A percentile compares a stretch with the other conserved stretches of the same genome.
These are phyloP conservation scores for Colletotrichum sp. DNA, from an alignment of 2,329 filamentous ascomycete genomes.

Conservation along the genomic window DNA sequence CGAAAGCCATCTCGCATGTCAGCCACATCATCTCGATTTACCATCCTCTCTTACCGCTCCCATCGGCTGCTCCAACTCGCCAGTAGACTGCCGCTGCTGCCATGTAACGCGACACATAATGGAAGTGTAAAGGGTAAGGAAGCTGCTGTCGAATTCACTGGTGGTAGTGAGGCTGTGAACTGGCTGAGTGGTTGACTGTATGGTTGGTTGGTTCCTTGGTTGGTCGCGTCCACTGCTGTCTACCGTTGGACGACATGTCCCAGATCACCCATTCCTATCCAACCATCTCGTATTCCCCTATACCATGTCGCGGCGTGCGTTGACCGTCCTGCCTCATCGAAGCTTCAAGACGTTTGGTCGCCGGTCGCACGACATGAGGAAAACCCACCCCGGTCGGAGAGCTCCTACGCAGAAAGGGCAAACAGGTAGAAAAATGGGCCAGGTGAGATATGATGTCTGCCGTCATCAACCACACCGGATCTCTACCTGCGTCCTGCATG, in stretches of 20 bases:
- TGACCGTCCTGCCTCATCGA: constrained; percentile 13
- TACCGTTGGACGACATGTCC: not conserved
- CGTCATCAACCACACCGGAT: not conserved
- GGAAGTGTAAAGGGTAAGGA: not conserved
- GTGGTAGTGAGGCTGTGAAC: not conserved
- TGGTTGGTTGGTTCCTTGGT: not conserved
- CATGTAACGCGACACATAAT: not conserved
- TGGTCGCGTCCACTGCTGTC: not conserved
- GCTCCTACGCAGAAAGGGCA: not conserved
- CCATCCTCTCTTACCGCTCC: not conserved
- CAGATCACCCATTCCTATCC: not conserved
- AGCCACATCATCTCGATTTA: constrained; percentile 8
- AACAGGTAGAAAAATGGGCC: not conserved
- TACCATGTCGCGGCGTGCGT: not conserved
- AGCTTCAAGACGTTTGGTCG: constrained; percentile 12
- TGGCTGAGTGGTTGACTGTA: not conserved
- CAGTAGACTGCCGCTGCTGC: not conserved
- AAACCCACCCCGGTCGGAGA: not conserved
- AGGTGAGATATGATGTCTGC: not conserved
- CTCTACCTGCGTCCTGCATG: not conserved
- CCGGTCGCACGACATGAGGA: constrained; percentile 1
- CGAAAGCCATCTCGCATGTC: not conserved
- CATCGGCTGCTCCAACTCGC: not conserved
- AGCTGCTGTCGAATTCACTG: not conserved
- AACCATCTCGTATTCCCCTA: not conserved